Base-by-base conservation (phyloP, 2,329 filamentous ascomycete genomes). In the Phoma sp. region DNA sequence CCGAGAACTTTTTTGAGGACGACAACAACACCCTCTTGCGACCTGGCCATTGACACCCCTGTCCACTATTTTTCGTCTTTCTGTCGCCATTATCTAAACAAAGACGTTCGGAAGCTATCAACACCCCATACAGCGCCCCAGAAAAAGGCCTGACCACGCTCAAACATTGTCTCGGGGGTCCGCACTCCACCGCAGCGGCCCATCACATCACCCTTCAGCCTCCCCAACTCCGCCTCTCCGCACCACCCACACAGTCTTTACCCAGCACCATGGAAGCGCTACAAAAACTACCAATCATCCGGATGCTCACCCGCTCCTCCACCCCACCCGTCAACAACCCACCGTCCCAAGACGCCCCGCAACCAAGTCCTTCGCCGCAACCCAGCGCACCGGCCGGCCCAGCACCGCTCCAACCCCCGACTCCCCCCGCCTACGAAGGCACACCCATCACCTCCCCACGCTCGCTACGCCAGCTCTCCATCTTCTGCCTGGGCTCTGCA, bases 401-500 rank as follows among this genome's bases (percentile, higher is more conserved):
- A 18, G 18, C 18, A 18, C 18, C 18, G 18, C 18, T 18, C 18
- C 18, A 18, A 18, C 18, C 18, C 52, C 62, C 30, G 61, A 67
- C 46, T 42, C 59, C 36, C 43, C 43, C 59, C 36, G 46, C 59
- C 37, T 65, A 66, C 57, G 60, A 70, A 47, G 64, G 61, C 57
- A 70, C 69, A n/a, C 65, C 70, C 33, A 54, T 75, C 43, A 70
- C 79, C 45, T 79, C 79, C 13, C 70, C 75, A 44, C 83, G 85
- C 66, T 83, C 80, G 36, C 71, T 83, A 44, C 82, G 82, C 48
- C 88, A 92, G 72, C 75, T 91, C 11, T 81, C 86, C 23, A 76
- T 96, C 55, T 88, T 95, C 74, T 80, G 88, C 64, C 86, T 87
- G 57, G 93, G 93, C 37, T 82, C 89, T 9, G 81, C 85, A 50